These are phyloP conservation scores for Mycena citricolor DNA, from an alignment of 1,284 basidiomycete species.

Conservation along the genomic window DNA sequence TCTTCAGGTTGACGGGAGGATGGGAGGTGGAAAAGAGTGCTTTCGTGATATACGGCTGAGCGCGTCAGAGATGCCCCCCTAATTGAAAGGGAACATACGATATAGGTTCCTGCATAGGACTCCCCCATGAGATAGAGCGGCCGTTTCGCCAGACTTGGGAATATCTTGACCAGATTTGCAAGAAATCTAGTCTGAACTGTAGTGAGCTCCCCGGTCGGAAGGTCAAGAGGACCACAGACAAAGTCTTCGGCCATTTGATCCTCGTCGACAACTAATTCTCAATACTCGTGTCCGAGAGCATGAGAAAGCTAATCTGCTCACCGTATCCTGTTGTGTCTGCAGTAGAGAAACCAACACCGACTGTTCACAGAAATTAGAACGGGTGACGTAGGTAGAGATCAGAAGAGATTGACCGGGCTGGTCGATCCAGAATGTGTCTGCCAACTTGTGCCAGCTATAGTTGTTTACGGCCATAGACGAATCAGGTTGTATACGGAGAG, in stretches of 20 bases:
- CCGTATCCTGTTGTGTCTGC: constrained; percentile 59
- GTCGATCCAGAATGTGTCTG: constrained; percentile 72
- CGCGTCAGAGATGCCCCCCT: neutral
- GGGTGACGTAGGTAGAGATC: constrained; percentile 2
- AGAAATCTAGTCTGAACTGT: constrained; percentile 57
- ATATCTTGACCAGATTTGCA: constrained; percentile 64
- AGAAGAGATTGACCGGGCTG: constrained; percentile 52
- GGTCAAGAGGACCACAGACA: constrained; percentile 60
- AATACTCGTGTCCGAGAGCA: neutral
- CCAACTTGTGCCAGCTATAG: constrained; percentile 58
- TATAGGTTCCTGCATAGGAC: constrained; percentile 62
- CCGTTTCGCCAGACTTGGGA: constrained; percentile 58
- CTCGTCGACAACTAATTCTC: constrained; percentile 40
- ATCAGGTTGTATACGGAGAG: constrained; percentile 52
- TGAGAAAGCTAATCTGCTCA: constrained; percentile 30
- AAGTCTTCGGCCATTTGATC: constrained; percentile 54
- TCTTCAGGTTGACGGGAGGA: constrained; percentile 65
- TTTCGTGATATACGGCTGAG: constrained; percentile 64
- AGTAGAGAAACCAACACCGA: constrained; percentile 66
- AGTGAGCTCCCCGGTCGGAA: constrained; percentile 1
- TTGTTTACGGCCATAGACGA: constrained; percentile 50
- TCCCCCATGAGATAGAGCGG: constrained; percentile 65
- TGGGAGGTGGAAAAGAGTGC: constrained; percentile 58
- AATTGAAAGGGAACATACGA: constrained; percentile 36
- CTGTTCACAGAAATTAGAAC: constrained; percentile 23